Evolutionary conservation across 2,329 filamentous ascomycete genomes (phyloP), one percentile per base, ranked within the genome.

Genomic region (Nemania serpens): DNA sequence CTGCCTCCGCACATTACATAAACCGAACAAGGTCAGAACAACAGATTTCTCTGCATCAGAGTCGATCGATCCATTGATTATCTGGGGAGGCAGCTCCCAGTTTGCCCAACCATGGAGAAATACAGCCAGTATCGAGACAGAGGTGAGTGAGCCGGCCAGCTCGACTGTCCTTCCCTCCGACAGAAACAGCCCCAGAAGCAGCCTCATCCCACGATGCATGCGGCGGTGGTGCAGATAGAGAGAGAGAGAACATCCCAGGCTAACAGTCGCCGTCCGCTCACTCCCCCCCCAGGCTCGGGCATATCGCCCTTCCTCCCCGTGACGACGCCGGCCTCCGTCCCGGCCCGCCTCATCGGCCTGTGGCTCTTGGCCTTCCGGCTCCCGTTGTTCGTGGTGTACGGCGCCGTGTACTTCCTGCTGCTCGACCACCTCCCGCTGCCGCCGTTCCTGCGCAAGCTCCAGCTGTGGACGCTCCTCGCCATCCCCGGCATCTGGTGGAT

Each of bases 401-500:
- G 83, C 20, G 69, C 85, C 46, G 76, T 86, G 71, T 96, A 96
- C 78, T 95, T 98, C 74, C 73, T 91, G 62, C 70, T 97, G 62
- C 83, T 98, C 55, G 91, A 94, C 78, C 91, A 89, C 83, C 84
- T 97, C 13, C 93, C 93, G 0, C 73, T 86, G 18, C 84, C 84
- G 13, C 76, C 79, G 34, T 75, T 82, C 60, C 71, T 88, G 45
- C 92, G 92, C 71, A 98, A 98, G 78, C 86, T 91, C 12, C 86
- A 92, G 50, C 79, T 98, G 55, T 98, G 95, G 94, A 84, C 87
- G 62, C 85, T 98, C 66, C 85, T 99, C 68, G 90, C 88, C 39
- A 90, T 96, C 61, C 92, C 93, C 0, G 94, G 95, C 29, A 91
- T 99, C 59, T 98, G 93, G 93, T 98, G 94, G 94, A 89, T 97